phyloP scores from a whole-genome alignment of 78 protist genomes.

The Dictyostelium firmibasis region DNA sequence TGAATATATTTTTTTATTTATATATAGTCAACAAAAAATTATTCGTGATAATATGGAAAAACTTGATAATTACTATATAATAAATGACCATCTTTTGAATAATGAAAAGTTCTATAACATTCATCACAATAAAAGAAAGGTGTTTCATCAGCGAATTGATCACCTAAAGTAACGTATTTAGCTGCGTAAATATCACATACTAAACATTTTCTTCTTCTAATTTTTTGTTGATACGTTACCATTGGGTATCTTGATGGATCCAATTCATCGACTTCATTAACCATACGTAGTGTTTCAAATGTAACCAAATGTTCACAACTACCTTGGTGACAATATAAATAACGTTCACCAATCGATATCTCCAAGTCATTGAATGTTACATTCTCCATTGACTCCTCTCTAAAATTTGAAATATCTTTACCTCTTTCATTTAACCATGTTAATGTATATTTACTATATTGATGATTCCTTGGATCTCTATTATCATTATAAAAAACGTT shows the following conservation, averaged over 20 bases:
- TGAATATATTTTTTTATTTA: no score
- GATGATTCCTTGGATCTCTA: not conserved
- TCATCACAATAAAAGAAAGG: slow-evolving; percentile 79
- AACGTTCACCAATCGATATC: slow-evolving; percentile 45
- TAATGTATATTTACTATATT: slow-evolving; percentile 31
- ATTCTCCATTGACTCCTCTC: slow-evolving; percentile 33
- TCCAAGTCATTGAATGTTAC: slow-evolving; percentile 21
- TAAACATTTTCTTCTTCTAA: slow-evolving; percentile 53
- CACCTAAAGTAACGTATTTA: slow-evolving; percentile 75
- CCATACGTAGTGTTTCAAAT: slow-evolving; percentile 1
- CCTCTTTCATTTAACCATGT: slow-evolving; percentile 9
- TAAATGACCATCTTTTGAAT: slow-evolving; percentile 40
- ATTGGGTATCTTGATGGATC: slow-evolving; percentile 23
- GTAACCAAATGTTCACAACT: slow-evolving; percentile 44
- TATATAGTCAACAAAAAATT: no score
- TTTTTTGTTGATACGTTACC: not conserved
- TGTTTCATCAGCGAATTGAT: slow-evolving; percentile 48
- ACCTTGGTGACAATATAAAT: slow-evolving; percentile 76
- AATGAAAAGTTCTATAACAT: slow-evolving; percentile 73
- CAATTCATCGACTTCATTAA: slow-evolving; percentile 3
- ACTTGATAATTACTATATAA: slow-evolving; percentile 50
- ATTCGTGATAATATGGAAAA: slow-evolving; percentile 76
- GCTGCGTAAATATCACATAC: slow-evolving; percentile 80
- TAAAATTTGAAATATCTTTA: not conserved
- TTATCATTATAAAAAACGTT: slow-evolving; percentile 70